These are phyloP conservation scores for Scheffersomyces lignosus DNA, from an alignment of 805 yeast genomes.

Conservation along the genomic window DNA sequence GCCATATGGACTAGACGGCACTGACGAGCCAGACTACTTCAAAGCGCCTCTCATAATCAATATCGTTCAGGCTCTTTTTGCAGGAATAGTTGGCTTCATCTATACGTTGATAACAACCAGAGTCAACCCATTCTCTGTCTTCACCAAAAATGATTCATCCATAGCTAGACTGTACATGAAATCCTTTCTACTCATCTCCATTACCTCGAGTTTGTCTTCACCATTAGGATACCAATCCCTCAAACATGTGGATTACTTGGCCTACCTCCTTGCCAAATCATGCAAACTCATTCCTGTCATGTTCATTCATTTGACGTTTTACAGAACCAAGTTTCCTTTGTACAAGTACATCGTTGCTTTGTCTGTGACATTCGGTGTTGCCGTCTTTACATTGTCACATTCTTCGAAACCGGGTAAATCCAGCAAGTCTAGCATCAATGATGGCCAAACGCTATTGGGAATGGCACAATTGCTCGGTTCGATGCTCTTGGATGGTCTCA, in stretches of 20 bases:
- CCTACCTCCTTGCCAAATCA: conserved; percentile 83
- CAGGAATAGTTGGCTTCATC: conserved; percentile 62
- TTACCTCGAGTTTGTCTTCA: conserved; percentile 76
- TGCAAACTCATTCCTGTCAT: conserved; percentile 95
- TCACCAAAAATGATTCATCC: conserved; percentile 29
- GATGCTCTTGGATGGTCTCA: conserved; percentile 83
- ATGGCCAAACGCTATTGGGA: conserved; percentile 54
- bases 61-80: conserved; percentile 70
- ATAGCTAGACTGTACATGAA: conserved; percentile 19
- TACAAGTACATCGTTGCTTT: conserved; percentile 79
- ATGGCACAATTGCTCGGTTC: conserved; percentile 57
- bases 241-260: conserved; percentile 81
- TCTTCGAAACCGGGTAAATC: conserved; percentile 21
- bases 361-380: conserved; percentile 81
- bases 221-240: conserved; percentile 82
- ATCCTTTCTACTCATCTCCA: conserved; percentile 54
- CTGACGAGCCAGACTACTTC: conserved; percentile 46
- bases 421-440: conserved; percentile 29
- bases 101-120: conserved; percentile 47
- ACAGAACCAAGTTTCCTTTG: conserved; percentile 67
- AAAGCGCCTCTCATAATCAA: conserved; percentile 80
- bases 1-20: conserved; percentile 55
- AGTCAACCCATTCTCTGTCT: conserved; percentile 30
- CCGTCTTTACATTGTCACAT: conserved; percentile 65
- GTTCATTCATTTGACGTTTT: conserved; percentile 72